These are phyloP conservation scores for Raddia guianensis DNA, from an alignment of 176 grass and related monocot genomes.

Conservation along the genomic window DNA sequence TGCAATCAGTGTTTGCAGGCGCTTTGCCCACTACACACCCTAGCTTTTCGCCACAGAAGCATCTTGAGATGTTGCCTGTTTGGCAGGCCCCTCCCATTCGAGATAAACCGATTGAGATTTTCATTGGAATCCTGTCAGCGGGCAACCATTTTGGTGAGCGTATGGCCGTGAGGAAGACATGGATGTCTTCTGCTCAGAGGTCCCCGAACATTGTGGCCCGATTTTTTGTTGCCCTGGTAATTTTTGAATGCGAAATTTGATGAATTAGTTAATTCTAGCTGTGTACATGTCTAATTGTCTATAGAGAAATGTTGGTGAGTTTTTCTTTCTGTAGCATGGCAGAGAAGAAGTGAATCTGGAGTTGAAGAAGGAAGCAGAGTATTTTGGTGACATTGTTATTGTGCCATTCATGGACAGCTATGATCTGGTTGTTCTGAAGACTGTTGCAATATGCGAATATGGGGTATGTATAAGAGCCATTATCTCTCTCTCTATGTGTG, in stretches of 20 bases:
- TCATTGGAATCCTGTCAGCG: constrained; percentile 95
- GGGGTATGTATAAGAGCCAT: constrained; percentile 62
- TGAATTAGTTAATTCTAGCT: constrained; percentile 9
- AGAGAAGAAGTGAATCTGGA: constrained; percentile 87
- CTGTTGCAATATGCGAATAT: constrained; percentile 92
- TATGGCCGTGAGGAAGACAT: constrained; percentile 93
- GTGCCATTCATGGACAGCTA: constrained; percentile 98
- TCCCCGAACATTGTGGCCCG: constrained; percentile 68
- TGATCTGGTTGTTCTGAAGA: constrained; percentile 95
- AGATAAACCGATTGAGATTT: constrained; percentile 69
- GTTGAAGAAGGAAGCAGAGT: constrained; percentile 88
- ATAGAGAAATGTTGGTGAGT: constrained; percentile 35
- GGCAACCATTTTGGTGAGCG: constrained; percentile 98
- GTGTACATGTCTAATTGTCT: background rate
- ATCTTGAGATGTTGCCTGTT: constrained; percentile 72
- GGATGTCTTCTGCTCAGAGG: constrained; percentile 76
- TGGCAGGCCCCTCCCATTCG: constrained; percentile 79
- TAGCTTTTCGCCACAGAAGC: constrained; percentile 79
- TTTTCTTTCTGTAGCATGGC: constrained; percentile 57
- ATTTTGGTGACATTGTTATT: constrained; percentile 91
- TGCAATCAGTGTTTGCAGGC: constrained; percentile 83
- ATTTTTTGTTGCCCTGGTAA: constrained; percentile 98
- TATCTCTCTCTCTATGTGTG: no score
- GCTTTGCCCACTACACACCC: constrained; percentile 83
- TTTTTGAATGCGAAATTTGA: constrained; percentile 27